These are phyloP conservation scores for Russula sp. DNA, from an alignment of 768 basidiomycete species.

Conservation along the genomic window DNA sequence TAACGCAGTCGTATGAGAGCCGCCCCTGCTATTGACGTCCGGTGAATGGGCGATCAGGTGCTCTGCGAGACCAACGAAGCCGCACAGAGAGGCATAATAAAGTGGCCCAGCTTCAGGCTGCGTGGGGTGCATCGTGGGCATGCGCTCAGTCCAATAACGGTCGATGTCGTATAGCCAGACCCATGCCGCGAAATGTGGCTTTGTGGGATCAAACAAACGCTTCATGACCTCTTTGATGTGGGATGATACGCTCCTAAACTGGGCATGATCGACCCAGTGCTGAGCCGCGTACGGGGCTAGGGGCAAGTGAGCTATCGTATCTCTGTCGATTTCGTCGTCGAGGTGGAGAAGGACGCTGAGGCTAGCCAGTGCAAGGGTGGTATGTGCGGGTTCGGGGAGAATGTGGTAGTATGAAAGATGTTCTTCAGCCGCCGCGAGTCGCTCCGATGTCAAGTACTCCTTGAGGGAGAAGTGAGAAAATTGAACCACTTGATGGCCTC, in stretches of 20 bases:
- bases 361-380: neutral
- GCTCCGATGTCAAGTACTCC: conserved; percentile 21
- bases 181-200: conserved; percentile 14
- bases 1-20: neutral
- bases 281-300: conserved; percentile 1
- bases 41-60: neutral
- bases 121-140: neutral
- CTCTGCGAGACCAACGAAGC: conserved; percentile 7
- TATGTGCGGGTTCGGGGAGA: conserved; percentile 9
- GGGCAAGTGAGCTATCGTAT: neutral
- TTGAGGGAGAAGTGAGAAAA: conserved; percentile 21
- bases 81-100: conserved; percentile 17
- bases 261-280: conserved; percentile 17
- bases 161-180: conserved; percentile 15
- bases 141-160: neutral
- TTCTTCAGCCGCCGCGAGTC: neutral
- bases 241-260: neutral
- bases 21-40: neutral
- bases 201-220: conserved; percentile 1
- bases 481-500: neutral
- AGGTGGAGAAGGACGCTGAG: conserved; percentile 15
- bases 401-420: conserved; percentile 19
- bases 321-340: conserved; percentile 6
- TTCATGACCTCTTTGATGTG: conserved; percentile 1
- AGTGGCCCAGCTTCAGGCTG: neutral